Conservation (phyloP, 2,329 filamentous ascomycete species). For the Leptoxyphium fumago region DNA sequence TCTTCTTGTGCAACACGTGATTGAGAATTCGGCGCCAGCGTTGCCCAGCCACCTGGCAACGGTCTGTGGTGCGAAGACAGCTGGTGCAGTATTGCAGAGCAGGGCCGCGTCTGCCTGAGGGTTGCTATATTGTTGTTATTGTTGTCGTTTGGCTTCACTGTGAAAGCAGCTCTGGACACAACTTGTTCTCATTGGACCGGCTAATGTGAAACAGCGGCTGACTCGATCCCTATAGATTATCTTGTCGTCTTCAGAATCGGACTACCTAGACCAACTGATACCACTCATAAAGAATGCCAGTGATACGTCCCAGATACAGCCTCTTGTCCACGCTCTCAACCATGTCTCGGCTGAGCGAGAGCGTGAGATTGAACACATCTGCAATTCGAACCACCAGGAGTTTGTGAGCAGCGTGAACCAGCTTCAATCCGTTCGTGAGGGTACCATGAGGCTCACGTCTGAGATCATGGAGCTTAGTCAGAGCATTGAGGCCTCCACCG, state of each 20-base stretch:
- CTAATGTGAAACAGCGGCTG: background rate
- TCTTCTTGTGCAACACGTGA: too few species aligned
- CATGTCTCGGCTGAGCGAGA: slow-evolving; percentile 79
- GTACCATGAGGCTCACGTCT: slow-evolving; percentile 71
- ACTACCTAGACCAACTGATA: slow-evolving; percentile 92
- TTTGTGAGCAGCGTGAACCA: slow-evolving; percentile 90
- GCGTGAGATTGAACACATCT: slow-evolving; percentile 82
- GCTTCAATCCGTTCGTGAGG: slow-evolving; percentile 80
- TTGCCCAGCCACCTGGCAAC: too few species aligned
- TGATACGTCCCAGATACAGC: slow-evolving; percentile 37
- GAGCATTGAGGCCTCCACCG: slow-evolving; percentile 87
- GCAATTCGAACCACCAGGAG: slow-evolving; percentile 90
- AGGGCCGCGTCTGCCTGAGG: too few species aligned
- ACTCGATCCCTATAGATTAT: slow-evolving; percentile 52
- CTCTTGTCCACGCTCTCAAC: slow-evolving; percentile 62
- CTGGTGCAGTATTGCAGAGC: too few species aligned
- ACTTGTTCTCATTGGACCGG: too few species aligned
- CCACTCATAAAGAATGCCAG: slow-evolving; percentile 76
- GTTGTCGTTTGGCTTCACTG: too few species aligned
- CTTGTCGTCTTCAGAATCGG: slow-evolving; percentile 74
- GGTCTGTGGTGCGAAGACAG: too few species aligned
- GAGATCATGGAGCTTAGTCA: slow-evolving; percentile 89
- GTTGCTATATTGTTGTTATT: too few species aligned
- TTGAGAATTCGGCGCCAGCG: too few species aligned
- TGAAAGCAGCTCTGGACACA: too few species aligned